Evolutionary conservation across 176 grass and related monocot genomes (phyloP).

Genomic region (sorghum (Sorghum bicolor)): DNA sequence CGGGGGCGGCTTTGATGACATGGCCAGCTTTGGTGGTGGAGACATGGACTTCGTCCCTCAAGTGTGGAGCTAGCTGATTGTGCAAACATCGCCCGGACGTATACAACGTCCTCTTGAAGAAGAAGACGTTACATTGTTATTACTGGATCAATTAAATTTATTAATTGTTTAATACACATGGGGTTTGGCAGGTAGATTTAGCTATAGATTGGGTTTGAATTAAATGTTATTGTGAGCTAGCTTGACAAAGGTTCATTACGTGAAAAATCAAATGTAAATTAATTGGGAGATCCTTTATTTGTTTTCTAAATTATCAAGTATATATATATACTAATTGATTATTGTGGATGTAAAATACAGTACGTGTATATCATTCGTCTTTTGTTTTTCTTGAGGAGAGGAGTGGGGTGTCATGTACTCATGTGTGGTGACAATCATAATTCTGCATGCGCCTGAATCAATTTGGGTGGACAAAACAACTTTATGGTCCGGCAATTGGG

Average conservation of each 20-base stretch:
- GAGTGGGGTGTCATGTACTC: neutral
- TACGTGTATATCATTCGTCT: no score
- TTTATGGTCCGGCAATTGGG: no score
- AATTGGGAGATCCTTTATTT: neutral
- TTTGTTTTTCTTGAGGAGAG: neutral
- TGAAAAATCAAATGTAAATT: slow-evolving; percentile 17
- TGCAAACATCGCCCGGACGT: neutral
- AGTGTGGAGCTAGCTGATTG: slow-evolving; percentile 25
- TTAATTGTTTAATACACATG: neutral
- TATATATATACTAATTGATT: neutral
- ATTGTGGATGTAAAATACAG: neutral
- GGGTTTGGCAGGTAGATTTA: neutral
- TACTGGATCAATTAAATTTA: slow-evolving; percentile 24
- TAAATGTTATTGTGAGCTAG: neutral
- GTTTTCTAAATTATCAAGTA: neutral
- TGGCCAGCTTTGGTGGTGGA: slow-evolving; percentile 17
- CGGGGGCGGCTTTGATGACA: neutral
- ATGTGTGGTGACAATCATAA: no score
- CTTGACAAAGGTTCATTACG: neutral
- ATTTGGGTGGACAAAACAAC: no score
- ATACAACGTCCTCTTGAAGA: neutral
- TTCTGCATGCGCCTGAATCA: no score
- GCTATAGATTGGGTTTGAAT: neutral
- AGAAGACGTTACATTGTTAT: neutral
- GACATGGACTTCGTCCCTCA: slow-evolving; percentile 37